Conservation (phyloP, 805 yeast genomes). For the Starmerella ratchasimensis region DNA sequence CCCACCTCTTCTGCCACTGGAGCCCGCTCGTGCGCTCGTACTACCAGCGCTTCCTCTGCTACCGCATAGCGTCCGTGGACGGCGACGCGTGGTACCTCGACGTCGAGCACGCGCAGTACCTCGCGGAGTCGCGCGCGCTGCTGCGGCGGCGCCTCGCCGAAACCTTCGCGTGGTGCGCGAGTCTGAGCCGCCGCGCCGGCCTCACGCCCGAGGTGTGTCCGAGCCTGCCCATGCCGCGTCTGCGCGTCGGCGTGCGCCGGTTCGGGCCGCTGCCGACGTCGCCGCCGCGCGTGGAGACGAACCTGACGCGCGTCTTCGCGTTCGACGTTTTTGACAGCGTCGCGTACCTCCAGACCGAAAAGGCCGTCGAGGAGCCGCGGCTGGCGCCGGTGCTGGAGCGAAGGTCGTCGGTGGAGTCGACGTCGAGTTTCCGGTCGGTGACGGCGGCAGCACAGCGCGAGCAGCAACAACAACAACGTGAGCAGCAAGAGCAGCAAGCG, state of each 20-base stretch:
- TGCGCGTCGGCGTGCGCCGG: slow-evolving; percentile 20
- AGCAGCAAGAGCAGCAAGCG: too few species aligned
- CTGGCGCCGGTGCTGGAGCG: not conserved
- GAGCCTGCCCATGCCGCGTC: slow-evolving; percentile 23
- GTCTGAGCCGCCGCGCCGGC: slow-evolving; percentile 6
- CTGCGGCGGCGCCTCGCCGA: slow-evolving; percentile 17
- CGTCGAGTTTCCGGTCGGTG: not conserved
- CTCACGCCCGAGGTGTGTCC: slow-evolving; percentile 17
- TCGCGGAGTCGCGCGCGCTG: slow-evolving; percentile 20
- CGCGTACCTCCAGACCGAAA: slow-evolving; percentile 22
- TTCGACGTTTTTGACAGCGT: slow-evolving; percentile 29
- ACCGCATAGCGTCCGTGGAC: slow-evolving; percentile 37
- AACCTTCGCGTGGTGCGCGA: slow-evolving; percentile 15
- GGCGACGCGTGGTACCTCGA: slow-evolving; percentile 18
- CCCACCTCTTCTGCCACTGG: slow-evolving; percentile 58
- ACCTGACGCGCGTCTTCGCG: slow-evolving; percentile 22
- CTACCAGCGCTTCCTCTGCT: slow-evolving; percentile 50
- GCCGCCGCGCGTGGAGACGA: slow-evolving; percentile 7
- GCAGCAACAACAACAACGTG: too few species aligned
- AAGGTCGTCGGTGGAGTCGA: not conserved
- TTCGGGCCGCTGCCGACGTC: slow-evolving; percentile 3
- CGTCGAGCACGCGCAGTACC: slow-evolving; percentile 21
- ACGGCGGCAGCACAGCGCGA: not conserved
- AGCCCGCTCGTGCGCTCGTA: slow-evolving; percentile 60
- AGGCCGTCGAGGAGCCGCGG: not conserved